Conservation (phyloP, 2,329 filamentous ascomycete species). For the Curvularia verruculosa region DNA sequence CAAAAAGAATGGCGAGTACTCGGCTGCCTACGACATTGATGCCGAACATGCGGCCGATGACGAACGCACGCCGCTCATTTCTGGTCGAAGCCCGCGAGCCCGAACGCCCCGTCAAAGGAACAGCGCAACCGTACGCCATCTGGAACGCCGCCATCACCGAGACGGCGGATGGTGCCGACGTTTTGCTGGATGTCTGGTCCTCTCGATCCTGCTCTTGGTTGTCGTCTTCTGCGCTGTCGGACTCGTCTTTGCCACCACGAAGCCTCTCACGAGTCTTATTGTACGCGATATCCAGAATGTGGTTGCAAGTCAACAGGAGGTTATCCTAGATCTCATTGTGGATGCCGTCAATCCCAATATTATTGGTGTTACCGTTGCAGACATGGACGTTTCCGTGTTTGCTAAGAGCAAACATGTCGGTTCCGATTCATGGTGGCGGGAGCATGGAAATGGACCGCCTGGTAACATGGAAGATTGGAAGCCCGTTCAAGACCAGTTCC, state of each 20-base stretch:
- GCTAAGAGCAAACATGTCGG: slow-evolving; percentile 91
- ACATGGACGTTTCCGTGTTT: slow-evolving; percentile 90
- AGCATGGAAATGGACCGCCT: slow-evolving; percentile 38
- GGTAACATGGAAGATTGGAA: slow-evolving; percentile 38
- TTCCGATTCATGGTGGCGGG: slow-evolving; percentile 55
- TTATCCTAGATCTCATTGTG: slow-evolving; percentile 92
- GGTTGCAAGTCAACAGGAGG: slow-evolving; percentile 88
- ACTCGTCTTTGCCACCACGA: slow-evolving; percentile 90
- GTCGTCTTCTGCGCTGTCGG: slow-evolving; percentile 84
- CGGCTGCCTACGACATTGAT: slow-evolving; percentile 77
- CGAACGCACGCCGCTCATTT: slow-evolving; percentile 83
- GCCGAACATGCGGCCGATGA: slow-evolving; percentile 81
- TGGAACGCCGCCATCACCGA: slow-evolving; percentile 70
- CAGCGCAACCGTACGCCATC: slow-evolving; percentile 66
- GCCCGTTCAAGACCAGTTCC: slow-evolving; percentile 23
- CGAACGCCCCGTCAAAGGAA: slow-evolving; percentile 58
- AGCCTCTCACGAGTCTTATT: slow-evolving; percentile 79
- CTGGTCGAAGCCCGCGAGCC: slow-evolving; percentile 65
- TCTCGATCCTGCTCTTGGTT: slow-evolving; percentile 80
- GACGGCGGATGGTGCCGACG: slow-evolving; percentile 66
- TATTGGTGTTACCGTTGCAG: slow-evolving; percentile 81
- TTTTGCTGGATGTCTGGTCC: slow-evolving; percentile 83
- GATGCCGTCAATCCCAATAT: slow-evolving; percentile 92
- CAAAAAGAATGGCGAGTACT: slow-evolving; percentile 67
- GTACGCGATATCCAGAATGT: slow-evolving; percentile 86